A percentile compares a stretch with the other conserved stretches of the same genome.
Evolutionary conservation across 2,329 filamentous ascomycete genomes (phyloP).

Genomic region (Colletotrichum euphorbiae): DNA sequence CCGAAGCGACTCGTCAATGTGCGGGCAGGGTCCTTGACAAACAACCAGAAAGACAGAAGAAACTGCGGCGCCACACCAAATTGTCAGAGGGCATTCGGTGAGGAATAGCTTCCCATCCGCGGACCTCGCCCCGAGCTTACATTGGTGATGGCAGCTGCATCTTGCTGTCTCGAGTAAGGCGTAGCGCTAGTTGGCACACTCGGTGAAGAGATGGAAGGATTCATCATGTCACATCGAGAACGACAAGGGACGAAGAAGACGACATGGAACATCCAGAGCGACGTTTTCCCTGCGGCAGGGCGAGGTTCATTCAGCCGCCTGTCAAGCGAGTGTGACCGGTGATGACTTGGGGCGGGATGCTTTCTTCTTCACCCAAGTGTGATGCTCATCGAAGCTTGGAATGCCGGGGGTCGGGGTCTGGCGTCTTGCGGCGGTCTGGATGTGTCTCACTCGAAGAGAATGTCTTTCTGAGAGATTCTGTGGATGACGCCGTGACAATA

Average conservation of each 20-base stretch:
- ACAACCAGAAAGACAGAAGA: constrained; percentile 11
- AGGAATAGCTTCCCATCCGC: background rate
- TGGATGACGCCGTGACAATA: background rate
- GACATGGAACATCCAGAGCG: background rate
- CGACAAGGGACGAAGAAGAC: constrained; percentile 3
- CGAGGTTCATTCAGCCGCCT: background rate
- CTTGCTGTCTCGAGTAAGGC: constrained; percentile 8
- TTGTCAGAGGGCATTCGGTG: constrained; percentile 25
- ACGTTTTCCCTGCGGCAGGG: background rate
- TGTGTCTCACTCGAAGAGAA: background rate
- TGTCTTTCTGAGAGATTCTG: background rate
- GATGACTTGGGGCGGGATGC: background rate
- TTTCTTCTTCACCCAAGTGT: background rate
- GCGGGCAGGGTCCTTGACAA: background rate
- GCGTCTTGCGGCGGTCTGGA: background rate
- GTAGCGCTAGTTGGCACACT: background rate
- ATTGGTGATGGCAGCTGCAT: background rate
- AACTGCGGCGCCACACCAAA: constrained; percentile 26
- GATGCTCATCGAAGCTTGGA: constrained; percentile 3
- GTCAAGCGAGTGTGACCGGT: background rate
- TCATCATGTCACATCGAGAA: background rate
- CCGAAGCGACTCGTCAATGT: constrained; percentile 14
- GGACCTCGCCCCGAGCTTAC: background rate
- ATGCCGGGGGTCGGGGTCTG: background rate
- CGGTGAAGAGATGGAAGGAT: constrained; percentile 6